Evolutionary conservation across 2,329 filamentous ascomycete genomes (phyloP), one percentile per base, ranked within the genome.

Genomic region (Ophiocordyceps sinensis): DNA sequence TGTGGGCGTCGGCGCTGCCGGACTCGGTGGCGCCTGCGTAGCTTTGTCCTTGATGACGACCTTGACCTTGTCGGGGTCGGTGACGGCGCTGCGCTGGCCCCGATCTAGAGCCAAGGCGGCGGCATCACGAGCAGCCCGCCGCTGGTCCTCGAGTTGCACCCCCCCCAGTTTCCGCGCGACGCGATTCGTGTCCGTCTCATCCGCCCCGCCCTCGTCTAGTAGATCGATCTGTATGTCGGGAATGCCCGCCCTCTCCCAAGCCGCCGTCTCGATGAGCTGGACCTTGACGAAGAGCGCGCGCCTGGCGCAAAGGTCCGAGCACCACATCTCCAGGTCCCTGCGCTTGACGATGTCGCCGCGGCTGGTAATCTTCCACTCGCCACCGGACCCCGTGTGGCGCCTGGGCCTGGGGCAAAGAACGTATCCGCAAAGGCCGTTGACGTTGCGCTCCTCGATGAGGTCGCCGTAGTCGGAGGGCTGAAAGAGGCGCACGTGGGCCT

Each of bases 401-500:
- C 77, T 78, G n/a, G 75, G 69, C 14, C 70, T 71, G 1, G 75
- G 63, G 59, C 91, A 98, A 26, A 96, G 70, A 0, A 75, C 69
- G 57, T 95, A 96, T 2, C 87, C 91, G 62, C 91, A 98, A 17
- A 75, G 70, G 36, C 73, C 75, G 51, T 85, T 80, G 49, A 85
- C 82, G 58, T 94, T 93, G 53, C 91, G 83, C 66, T 98, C 91
- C 48, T 82, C 74, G 45, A 95, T 79, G 39, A 96, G 67, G 48
- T 85, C 82, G 55, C 94, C 86, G 65, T 93, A 94, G 65, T 98
- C 89, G 41, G 74, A 71, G 1, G 88, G 85, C 56, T 89, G 85
- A 62, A 95, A 96, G 36, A 77, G 69, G 10, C 71, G 65, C 21
- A 96, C 64, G 30, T 76, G 71, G 4, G 66, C 55, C 51, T 79